Evolutionary conservation across 139 green algal species (phyloP).

Genomic region (Chlamydomonas urium): DNA sequence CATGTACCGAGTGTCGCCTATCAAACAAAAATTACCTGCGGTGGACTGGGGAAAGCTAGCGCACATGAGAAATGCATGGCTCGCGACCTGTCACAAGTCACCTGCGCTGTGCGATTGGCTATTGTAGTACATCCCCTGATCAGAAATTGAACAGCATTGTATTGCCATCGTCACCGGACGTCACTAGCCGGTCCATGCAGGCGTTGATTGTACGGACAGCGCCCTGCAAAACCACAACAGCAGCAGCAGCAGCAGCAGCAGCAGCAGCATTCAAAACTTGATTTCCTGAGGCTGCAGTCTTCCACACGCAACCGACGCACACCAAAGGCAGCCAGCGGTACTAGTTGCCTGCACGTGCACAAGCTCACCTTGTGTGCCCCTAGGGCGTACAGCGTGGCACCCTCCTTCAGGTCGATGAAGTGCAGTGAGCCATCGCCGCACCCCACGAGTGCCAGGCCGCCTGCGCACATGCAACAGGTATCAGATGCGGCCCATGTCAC

Average conservation of each 20-base stretch:
- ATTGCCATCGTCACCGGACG: slow-evolving; percentile 48
- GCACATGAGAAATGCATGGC: background rate
- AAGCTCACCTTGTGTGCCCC: slow-evolving; percentile 37
- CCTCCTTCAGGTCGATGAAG: slow-evolving; percentile 12
- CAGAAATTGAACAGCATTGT: slow-evolving; percentile 43
- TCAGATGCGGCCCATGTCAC: too few species aligned
- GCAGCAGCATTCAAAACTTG: background rate
- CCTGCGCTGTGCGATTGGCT: too few species aligned
- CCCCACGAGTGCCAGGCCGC: slow-evolving; percentile 18
- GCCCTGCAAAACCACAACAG: background rate
- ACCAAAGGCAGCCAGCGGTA: background rate
- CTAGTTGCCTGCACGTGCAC: background rate
- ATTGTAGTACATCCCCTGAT: too few species aligned
- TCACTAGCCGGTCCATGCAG: slow-evolving; percentile 31
- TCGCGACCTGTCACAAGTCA: background rate
- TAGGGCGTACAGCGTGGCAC: slow-evolving; percentile 42
- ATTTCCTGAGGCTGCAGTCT: background rate
- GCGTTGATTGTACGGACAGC: slow-evolving; percentile 19
- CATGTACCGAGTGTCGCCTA: background rate
- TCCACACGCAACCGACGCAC: background rate
- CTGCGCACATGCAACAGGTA: slow-evolving; percentile 8
- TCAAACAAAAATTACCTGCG: background rate
- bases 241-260: background rate
- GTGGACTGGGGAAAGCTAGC: background rate
- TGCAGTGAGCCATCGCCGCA: slow-evolving; percentile 16